Percentiles rank a stretch among this genome's conserved stretches.
Conservation (phyloP, 805 yeast genomes). For the Naumovozyma castellii region DNA sequence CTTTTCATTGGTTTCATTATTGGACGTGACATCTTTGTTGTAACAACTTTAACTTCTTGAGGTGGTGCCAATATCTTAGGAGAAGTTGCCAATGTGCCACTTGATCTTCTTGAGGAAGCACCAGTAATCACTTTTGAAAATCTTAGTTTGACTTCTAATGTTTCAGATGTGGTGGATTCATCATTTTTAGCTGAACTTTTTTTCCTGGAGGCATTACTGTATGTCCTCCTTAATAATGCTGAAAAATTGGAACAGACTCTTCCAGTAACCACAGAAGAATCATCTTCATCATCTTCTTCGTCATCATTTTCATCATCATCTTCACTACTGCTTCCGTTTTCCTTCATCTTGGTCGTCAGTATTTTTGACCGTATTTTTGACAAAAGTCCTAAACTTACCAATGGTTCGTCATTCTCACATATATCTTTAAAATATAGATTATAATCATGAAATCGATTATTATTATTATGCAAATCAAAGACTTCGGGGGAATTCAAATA, state of each 20-base stretch:
- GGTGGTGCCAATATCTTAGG: not conserved
- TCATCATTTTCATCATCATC: constrained; percentile 7
- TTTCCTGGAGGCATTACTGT: constrained; percentile 13
- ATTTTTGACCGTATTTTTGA: constrained; percentile 24
- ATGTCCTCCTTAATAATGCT: constrained; percentile 24
- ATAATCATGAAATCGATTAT: constrained; percentile 17
- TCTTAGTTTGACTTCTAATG: constrained; percentile 28
- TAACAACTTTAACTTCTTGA: not conserved
- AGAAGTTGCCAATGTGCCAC: not conserved
- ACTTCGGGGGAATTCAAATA: constrained; percentile 29
- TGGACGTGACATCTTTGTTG: not conserved
- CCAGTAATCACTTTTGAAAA: constrained; percentile 21
- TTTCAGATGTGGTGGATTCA: constrained; percentile 13
- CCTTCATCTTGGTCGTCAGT: constrained; percentile 1
- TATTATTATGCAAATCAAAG: constrained; percentile 11
- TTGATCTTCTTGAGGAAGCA: constrained; percentile 1
- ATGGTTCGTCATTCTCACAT: constrained; percentile 29
- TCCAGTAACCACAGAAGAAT: constrained; percentile 23
- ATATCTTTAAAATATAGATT: constrained; percentile 29
- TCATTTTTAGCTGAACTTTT: constrained; percentile 6
- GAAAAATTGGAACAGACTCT: constrained; percentile 31
- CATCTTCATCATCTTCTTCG: constrained; percentile 15
- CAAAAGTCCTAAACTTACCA: constrained; percentile 28
- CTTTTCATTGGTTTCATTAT: constrained; percentile 11
- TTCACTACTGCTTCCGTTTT: not conserved